Conservation (phyloP, 2,329 filamentous ascomycete species). For the Didymosphaeria variabile region DNA sequence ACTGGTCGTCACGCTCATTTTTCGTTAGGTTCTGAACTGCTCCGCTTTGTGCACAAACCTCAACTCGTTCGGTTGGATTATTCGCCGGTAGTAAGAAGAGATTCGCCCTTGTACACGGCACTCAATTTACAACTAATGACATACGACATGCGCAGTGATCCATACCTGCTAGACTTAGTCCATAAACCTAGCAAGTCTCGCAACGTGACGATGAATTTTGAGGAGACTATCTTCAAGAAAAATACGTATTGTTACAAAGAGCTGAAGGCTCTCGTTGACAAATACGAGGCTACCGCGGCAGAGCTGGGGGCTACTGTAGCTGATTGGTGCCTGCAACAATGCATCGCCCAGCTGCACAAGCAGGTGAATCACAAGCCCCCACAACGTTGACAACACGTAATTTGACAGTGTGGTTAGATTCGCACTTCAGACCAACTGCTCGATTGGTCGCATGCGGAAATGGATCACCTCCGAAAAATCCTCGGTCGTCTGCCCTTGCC, state of each 20-base stretch:
- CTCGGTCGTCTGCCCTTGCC: conserved; percentile 27
- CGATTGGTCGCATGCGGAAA: conserved; percentile 47
- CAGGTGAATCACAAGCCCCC: conserved; percentile 5
- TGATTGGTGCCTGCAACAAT: conserved; percentile 52
- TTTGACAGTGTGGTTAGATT: background rate
- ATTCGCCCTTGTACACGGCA: conserved; percentile 26
- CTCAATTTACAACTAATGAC: conserved; percentile 27
- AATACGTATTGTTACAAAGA: conserved; percentile 54
- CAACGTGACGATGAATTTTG: conserved; percentile 35
- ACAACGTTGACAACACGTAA: background rate
- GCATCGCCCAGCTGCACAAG: conserved; percentile 41
- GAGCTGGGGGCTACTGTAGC: conserved; percentile 51
- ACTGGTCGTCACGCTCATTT: background rate
- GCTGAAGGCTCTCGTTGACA: conserved; percentile 43
- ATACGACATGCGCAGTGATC: conserved; percentile 51
- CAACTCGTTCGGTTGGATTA: conserved; percentile 55
- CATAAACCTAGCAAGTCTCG: conserved; percentile 30
- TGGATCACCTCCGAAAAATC: conserved; percentile 42
- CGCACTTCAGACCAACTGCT: conserved; percentile 30
- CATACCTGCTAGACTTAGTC: conserved; percentile 49
- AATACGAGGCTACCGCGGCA: conserved; percentile 43
- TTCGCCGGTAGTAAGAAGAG: conserved; percentile 24
- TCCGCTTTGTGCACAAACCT: conserved; percentile 74
- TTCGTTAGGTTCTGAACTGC: conserved; percentile 64
- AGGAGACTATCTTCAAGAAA: conserved; percentile 36